These are phyloP conservation scores for Fusarium camptoceras DNA, from an alignment of 2,329 filamentous ascomycete species.

Conservation along the genomic window DNA sequence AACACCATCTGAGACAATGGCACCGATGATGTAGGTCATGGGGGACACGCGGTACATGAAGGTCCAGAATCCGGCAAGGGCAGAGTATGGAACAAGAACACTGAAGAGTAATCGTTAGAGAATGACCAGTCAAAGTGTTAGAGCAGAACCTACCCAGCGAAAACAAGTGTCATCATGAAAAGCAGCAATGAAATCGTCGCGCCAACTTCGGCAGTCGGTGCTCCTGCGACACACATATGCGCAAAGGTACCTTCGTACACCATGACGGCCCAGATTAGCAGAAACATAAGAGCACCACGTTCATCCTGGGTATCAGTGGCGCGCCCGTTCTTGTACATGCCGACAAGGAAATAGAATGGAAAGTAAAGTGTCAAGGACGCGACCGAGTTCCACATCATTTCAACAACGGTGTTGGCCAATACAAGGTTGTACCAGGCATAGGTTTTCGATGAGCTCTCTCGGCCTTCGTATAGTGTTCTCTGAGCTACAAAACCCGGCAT, in stretches of 20 bases:
- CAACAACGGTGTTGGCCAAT: conserved; percentile 83
- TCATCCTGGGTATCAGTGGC: conserved; percentile 67
- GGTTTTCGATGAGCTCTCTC: conserved; percentile 83
- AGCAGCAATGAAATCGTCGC: conserved; percentile 56
- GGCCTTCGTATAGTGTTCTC: conserved; percentile 83
- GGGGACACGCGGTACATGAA: conserved; percentile 76
- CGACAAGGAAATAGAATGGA: conserved; percentile 68
- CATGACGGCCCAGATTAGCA: conserved; percentile 72
- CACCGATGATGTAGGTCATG: conserved; percentile 73
- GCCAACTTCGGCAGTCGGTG: conserved; percentile 60
- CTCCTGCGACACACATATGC: conserved; percentile 70
- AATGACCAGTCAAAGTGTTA: conserved; percentile 70
- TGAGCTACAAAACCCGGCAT: conserved; percentile 89
- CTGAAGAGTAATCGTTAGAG: conserved; percentile 65
- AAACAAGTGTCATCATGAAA: conserved; percentile 40
- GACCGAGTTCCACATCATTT: conserved; percentile 81
- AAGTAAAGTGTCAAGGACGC: background rate
- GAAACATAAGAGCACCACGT: conserved; percentile 67
- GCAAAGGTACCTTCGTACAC: conserved; percentile 74
- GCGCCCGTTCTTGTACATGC: conserved; percentile 75
- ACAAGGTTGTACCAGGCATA: conserved; percentile 89
- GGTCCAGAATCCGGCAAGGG: conserved; percentile 74
- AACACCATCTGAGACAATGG: conserved; percentile 60
- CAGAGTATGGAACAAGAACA: conserved; percentile 68
- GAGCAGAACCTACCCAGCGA: conserved; percentile 34